Evolutionary conservation across 306 rosid genomes (phyloP).

Genomic region (Arachis stenosperma): DNA sequence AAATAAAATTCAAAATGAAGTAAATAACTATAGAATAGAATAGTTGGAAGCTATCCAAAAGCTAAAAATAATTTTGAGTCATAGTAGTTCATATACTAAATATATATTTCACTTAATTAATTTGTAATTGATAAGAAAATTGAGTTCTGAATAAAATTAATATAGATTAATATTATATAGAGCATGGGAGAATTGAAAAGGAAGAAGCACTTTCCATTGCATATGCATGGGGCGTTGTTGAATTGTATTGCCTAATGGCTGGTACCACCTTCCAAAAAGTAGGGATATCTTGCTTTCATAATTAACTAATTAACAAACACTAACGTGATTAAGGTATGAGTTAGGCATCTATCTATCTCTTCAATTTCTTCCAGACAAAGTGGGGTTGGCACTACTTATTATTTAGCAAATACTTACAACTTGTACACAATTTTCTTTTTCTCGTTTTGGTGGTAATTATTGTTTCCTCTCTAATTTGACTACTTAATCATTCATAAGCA

Average conservation of each 20-base stretch:
- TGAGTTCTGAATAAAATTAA: no score
- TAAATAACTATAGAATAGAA: no score
- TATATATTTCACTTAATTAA: no score
- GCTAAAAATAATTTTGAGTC: no score
- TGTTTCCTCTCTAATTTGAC: constrained; percentile 18
- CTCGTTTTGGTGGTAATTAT: background rate
- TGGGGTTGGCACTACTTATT: constrained; percentile 4
- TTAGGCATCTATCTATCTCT: constrained; percentile 28
- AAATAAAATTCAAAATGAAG: no score
- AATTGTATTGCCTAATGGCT: background rate
- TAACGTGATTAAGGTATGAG: constrained; percentile 15
- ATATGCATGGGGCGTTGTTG: no score
- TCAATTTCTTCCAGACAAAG: background rate
- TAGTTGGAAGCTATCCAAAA: no score
- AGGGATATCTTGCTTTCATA: constrained; percentile 25
- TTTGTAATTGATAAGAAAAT: no score
- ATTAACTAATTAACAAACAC: constrained; percentile 16
- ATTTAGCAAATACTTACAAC: no score
- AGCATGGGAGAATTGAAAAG: background rate
- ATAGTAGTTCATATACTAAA: no score
- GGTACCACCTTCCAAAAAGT: constrained; percentile 31
- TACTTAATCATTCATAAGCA: constrained; percentile 14
- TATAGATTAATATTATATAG: no score
- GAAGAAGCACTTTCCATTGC: background rate
- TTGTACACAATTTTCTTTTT: no score